Conservation (phyloP, 768 basidiomycete species). For the Tricholomella constricta region DNA sequence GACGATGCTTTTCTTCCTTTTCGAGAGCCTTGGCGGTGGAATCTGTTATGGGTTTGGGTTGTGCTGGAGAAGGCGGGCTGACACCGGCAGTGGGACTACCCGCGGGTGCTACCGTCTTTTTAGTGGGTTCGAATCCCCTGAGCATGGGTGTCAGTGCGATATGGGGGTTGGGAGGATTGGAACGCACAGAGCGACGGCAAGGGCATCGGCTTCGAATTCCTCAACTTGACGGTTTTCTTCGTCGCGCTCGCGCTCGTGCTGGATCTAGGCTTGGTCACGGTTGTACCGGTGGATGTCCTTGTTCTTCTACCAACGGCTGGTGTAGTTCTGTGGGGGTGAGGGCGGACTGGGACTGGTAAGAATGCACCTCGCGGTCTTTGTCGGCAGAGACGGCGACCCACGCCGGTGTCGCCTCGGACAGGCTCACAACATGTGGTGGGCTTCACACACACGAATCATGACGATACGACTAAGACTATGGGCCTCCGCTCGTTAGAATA, state of each 20-base stretch:
- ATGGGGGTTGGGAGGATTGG: background rate
- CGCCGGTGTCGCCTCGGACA: conserved; percentile 84
- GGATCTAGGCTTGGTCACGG: conserved; percentile 52
- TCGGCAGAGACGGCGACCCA: conserved; percentile 90
- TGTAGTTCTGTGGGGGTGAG: conserved; percentile 72
- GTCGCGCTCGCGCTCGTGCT: conserved; percentile 48
- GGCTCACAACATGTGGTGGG: conserved; percentile 85
- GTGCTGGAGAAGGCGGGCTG: conserved; percentile 12
- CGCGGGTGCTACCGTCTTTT: conserved; percentile 33
- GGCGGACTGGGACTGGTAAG: conserved; percentile 10
- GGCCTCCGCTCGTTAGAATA: conserved; percentile 57
- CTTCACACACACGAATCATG: background rate
- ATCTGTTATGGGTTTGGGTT: conserved; percentile 16
- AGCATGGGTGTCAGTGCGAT: conserved; percentile 1
- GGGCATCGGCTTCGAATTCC: conserved; percentile 86
- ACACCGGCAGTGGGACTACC: conserved; percentile 20
- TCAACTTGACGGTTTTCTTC: conserved; percentile 85
- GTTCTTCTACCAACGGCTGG: conserved; percentile 96
- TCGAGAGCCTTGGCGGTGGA: conserved; percentile 29
- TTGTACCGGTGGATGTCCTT: conserved; percentile 97
- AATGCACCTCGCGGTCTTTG: conserved; percentile 83
- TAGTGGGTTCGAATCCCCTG: conserved; percentile 73
- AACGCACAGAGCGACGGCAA: conserved; percentile 75
- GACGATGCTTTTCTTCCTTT: conserved; percentile 53
- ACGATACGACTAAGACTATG: conserved; percentile 30